Base-by-base conservation (phyloP, 257 asterid species). In the Forsythia suspensa region DNA sequence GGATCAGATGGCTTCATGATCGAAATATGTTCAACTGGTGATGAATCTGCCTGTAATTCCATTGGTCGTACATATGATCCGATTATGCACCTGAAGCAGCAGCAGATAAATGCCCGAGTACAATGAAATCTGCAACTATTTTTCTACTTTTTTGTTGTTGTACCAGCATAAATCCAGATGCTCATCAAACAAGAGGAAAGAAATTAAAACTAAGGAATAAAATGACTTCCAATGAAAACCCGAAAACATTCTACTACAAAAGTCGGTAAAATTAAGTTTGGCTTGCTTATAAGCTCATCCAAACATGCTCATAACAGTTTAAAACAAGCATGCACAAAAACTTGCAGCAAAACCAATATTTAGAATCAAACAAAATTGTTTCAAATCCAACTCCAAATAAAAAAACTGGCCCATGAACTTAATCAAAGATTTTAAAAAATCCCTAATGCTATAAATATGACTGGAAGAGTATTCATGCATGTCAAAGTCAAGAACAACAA, bases 381-480 rank as follows among this genome's bases (percentile, higher is more conserved):
- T 67, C 39, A 18, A 2, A 13, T 15, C 13, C 5, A 59, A 76
- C 66, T n/a, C 29, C 59, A 48, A 48, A 48, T 48, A 12, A 21
- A 10, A 66, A 66, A 24, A 29, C 61, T 44, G 67, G 44, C 15
- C 67, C 8, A 71, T 68, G 12, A 76, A 66, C 74, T 37, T 36
- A 6, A 41, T 44, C 11, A 15, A 76, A 34, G 40, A 34, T 76
- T 13, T 18, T 11, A 79, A 40, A 73, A 63, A 46, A 12, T 29
- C 42, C 73, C 77, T 72, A 69, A 72, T 34, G 15, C 70, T 73
- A 57, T 29, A 29, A 29, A 29, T 29, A 29, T 52, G 21, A 67
- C 37, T n/a, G 20, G 52, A 67, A 74, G 36, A 72, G 79, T 48
- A 79, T 84, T 71, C 79, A 74, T 80, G 81, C 86, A 85, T 34